A percentile compares a stretch with the other conserved stretches of the same genome.
Conservation (phyloP, 208 protist genomes). For the Trypanosoma avium region DNA sequence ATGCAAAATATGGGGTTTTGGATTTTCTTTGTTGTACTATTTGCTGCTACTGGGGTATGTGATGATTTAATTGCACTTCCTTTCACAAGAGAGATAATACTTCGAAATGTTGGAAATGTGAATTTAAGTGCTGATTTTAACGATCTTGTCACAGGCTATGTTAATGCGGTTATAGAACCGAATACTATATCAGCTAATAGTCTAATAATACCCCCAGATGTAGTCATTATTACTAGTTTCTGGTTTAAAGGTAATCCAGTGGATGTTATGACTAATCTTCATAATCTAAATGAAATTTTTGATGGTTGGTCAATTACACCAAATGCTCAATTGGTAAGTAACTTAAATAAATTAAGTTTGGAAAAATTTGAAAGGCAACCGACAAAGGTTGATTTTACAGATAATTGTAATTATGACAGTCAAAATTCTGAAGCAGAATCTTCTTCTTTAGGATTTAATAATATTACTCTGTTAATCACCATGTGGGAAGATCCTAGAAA, state of each 20-base stretch:
- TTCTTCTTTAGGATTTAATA: constrained; percentile 19
- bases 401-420: constrained; percentile 36
- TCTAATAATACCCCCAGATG: constrained; percentile 29
- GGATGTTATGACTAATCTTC: constrained; percentile 16
- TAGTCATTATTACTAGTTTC: constrained; percentile 33
- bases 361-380: constrained; percentile 43
- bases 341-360: constrained; percentile 41
- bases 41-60: not conserved
- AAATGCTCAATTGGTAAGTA: constrained; percentile 11
- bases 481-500: constrained; percentile 12
- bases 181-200: constrained; percentile 15
- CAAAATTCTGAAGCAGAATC: not conserved
- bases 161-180: constrained; percentile 30
- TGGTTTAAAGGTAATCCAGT: constrained; percentile 35
- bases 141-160: constrained; percentile 11
- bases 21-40: constrained; percentile 13
- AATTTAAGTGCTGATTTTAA: constrained; percentile 27
- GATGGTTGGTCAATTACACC: constrained; percentile 11
- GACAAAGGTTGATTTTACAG: constrained; percentile 30
- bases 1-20: no score
- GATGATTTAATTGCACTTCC: constrained; percentile 17
- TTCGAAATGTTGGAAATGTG: constrained; percentile 37
- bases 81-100: constrained; percentile 42
- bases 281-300: constrained; percentile 33
- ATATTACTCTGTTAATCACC: constrained; percentile 15